Percentiles rank a stretch among this genome's conserved stretches.
Conservation (phyloP, 441 rosid genomes). For the Geranium incanum region DNA sequence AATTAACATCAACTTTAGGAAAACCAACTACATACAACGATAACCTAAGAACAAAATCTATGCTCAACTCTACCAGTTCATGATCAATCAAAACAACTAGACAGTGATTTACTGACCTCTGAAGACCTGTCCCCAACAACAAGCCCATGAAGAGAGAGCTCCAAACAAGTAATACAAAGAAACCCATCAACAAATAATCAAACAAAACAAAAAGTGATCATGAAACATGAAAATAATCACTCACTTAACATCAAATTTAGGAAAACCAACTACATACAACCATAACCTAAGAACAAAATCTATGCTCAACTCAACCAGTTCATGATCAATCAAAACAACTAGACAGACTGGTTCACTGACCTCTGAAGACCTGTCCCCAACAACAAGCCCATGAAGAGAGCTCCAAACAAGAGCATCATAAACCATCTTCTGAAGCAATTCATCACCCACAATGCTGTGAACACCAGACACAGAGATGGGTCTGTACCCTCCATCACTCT, state of each 20-base stretch:
- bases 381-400: conserved; percentile 89
- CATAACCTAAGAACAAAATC: conserved; percentile 2
- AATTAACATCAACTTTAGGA: background rate
- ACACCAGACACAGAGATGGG: conserved; percentile 36
- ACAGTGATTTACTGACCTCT: conserved; percentile 39
- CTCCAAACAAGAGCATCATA: conserved; percentile 95
- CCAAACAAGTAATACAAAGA: conserved; percentile 32
- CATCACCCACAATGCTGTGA: conserved; percentile 44
- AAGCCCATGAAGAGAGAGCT: conserved; percentile 79
- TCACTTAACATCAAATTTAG: background rate
- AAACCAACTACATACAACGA: background rate
- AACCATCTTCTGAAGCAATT: conserved; percentile 56
- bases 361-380: conserved; percentile 67
- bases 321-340: background rate
- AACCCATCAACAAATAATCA: background rate
- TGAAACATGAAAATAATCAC: background rate
- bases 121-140: conserved; percentile 71
- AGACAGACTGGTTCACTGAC: conserved; percentile 26
- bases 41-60: conserved; percentile 1
- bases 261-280: background rate
- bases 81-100: background rate
- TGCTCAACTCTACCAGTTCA: background rate
- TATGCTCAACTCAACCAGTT: background rate
- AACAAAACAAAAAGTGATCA: background rate
- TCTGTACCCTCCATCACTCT: conserved; percentile 22